phyloP scores from a whole-genome alignment of 768 basidiomycete species.

The Mycena vitilis region DNA sequence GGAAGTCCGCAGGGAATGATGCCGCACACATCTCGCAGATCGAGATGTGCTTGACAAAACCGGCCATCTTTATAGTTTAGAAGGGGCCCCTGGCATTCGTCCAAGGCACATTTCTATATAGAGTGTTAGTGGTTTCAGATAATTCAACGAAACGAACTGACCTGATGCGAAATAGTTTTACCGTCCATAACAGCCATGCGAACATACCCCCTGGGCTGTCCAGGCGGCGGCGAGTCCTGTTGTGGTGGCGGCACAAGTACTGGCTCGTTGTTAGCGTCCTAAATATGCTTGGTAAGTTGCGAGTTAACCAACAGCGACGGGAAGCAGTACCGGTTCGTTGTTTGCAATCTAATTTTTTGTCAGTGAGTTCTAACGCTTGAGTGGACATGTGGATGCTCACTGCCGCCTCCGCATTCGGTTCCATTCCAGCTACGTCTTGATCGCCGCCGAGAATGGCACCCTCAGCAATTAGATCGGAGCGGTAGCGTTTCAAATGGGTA shows the following conservation, averaged over 20 bases:
- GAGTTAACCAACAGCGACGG: no score
- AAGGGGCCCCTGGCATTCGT: conserved; percentile 37
- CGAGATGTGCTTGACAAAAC: conserved; percentile 42
- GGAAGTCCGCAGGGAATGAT: no score
- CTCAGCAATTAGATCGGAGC: not conserved
- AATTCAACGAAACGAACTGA: conserved; percentile 23
- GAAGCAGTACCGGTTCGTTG: no score
- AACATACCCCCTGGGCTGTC: conserved; percentile 36
- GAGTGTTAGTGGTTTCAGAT: not conserved
- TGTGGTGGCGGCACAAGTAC: conserved; percentile 29
- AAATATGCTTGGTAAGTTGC: no score
- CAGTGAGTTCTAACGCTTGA: not conserved
- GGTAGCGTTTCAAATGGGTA: conserved; percentile 20
- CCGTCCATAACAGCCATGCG: conserved; percentile 50
- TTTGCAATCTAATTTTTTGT: not conserved
- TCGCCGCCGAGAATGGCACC: conserved; percentile 7
- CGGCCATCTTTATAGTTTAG: conserved; percentile 45
- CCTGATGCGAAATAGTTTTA: conserved; percentile 42
- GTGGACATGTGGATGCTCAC: conserved; percentile 4
- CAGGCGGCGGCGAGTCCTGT: conserved; percentile 24
- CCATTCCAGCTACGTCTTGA: conserved; percentile 10
- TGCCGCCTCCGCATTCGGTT: not conserved
- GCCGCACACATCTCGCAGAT: conserved; percentile 20
- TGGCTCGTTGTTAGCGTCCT: conserved; percentile 43
- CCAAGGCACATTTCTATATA: conserved; percentile 40